Evolutionary conservation across 345 rosid species (phyloP).

Genomic region (Hibiscus trionum): DNA sequence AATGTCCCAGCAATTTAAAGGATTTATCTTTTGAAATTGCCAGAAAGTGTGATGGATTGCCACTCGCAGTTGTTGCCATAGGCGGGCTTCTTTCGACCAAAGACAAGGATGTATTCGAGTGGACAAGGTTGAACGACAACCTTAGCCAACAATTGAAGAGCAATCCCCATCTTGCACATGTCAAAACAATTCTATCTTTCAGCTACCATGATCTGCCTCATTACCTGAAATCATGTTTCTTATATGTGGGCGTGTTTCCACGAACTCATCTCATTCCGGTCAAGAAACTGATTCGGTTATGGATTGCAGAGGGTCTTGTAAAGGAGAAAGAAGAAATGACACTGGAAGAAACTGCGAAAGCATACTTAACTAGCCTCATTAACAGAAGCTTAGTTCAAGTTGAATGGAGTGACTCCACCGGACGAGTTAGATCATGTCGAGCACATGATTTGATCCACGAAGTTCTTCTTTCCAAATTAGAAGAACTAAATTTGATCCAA

Average conservation of each 20-base stretch:
- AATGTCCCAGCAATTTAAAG: neutral
- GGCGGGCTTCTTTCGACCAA: neutral
- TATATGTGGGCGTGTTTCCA: neutral
- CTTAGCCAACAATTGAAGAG: neutral
- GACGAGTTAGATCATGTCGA: neutral
- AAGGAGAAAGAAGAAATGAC: neutral
- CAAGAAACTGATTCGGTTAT: neutral
- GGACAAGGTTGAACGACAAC: neutral
- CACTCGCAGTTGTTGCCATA: neutral
- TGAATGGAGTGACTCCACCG: neutral
- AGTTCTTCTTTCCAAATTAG: neutral
- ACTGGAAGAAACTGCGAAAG: neutral
- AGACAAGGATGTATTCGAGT: neutral
- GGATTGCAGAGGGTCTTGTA: neutral
- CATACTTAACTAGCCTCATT: neutral
- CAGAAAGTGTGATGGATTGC: neutral
- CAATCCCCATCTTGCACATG: neutral
- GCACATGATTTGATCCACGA: neutral
- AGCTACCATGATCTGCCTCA: neutral
- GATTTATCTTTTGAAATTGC: neutral
- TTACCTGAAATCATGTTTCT: neutral
- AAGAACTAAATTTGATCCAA: neutral
- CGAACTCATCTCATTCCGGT: neutral
- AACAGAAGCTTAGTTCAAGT: conserved; percentile 2
- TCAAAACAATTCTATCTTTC: neutral